Evolutionary conservation across 2,329 filamentous ascomycete species (phyloP), one percentile per base, ranked within the genome.

Genomic region (Apiospora sp.): DNA sequence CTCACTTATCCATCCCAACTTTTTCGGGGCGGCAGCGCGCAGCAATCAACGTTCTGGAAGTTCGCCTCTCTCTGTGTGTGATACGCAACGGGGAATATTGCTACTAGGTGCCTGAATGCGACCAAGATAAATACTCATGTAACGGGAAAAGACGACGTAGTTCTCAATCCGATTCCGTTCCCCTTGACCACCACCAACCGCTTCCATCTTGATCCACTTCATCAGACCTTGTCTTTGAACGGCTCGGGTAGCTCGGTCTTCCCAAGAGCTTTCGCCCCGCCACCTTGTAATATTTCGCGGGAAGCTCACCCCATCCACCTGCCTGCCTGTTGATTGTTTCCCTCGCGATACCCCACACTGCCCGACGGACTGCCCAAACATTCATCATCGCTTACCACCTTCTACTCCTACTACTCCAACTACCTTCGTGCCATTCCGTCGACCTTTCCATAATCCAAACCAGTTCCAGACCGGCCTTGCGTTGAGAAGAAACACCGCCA

Each of bases 241-340:
- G 8, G 58, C 58, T 41, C 58, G 58, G 58, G 58, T 64, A 64
- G 58, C 30, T 64, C 58, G 58, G 58, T 64, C 58, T 64, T 41
- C 34, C 34, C 58, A 64, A 64, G 58, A 8, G 27, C 58, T 64
- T 34, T 34, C 13, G 58, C 58, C 58, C 58, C 58, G 34, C 58
- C 34, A 22, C 58, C 58, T 41, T 12, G 58, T 22, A 16, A 34
- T 61, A 22, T 61, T 61, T 34, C 54, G 54, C 27, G 14, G 51
- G 51, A 58, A 58, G 51, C 51, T 58, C 51, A 34, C 27, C 51
- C 51, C 51, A 54, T 54, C 51, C 51, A 34, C 27, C 51, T 49
- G 48, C 37, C 37, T 49, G 1, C 27, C 51, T 61, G 30, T 37
- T 34, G 54, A 41, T 37, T 64, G 58, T 64, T 64, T 64, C 58